Evolutionary conservation across 1,139 yeast species (phyloP), one percentile per base, ranked within the genome.

Genomic region (Saccharomyces hybrid): DNA sequence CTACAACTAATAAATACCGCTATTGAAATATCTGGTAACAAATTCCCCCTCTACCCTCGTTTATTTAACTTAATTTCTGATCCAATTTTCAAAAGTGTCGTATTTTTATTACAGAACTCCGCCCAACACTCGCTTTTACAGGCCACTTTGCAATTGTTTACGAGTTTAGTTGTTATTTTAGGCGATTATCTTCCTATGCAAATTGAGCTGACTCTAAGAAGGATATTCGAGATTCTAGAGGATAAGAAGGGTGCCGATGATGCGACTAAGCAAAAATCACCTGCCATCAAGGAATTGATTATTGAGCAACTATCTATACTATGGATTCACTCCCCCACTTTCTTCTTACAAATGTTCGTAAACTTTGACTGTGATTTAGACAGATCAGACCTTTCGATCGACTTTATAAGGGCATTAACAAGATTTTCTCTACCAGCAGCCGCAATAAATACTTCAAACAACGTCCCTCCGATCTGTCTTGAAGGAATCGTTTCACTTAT

Each of bases 311-410:
- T 91, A 2, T 85, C 96, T 9, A 80, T 88, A 48, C 72, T 91
- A 51, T 86, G 93, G 95, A 81, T 88, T 4, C 79, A 96, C 57
- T 82, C 88, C 0, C 95, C 96, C 0, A 72, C 79, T 2, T 84
- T 88, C 57, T 88, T 90, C 69, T 81, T 89, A 9, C 79, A 81
- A 52, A 70, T 89, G 42, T 91, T 86, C 66, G 83, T 87, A 54
- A 85, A 84, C 56, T 93, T 84, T 68, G 99, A 93, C 69, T 91
- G 97, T 69, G 93, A 90, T 66, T 85, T 89, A 61, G 96, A 89
- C 59, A 80, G 93, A 60, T 79, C 86, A 1, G 97, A 93, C 68
- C 73, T 93, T 57, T 78, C 95, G 14, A 80, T 78, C 26, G 80
- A 81, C 50, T 73, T 87, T 25, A 71, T 93, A 52, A 85, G 86